A percentile compares a stretch with the other conserved stretches of the same genome.
These are phyloP conservation scores for Rauvolfia tetraphylla DNA, from an alignment of 257 asterid species.

Conservation along the genomic window DNA sequence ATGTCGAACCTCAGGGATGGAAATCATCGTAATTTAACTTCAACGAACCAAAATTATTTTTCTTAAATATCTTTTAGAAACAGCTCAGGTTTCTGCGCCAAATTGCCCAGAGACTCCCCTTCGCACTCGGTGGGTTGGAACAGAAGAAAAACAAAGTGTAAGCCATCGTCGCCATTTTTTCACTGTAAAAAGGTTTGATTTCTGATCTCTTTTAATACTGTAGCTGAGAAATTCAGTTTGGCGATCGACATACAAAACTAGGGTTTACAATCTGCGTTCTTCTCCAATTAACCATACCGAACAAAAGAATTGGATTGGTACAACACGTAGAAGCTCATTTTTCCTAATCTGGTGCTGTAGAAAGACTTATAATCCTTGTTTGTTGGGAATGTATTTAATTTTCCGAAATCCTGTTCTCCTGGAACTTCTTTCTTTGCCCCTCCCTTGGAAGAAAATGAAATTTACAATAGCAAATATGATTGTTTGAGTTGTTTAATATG, in stretches of 20 bases:
- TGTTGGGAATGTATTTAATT: not conserved
- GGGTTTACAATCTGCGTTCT: conserved; percentile 9
- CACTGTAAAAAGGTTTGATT: not conserved
- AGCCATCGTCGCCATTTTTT: not conserved
- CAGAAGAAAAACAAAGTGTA: not conserved
- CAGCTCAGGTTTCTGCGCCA: not conserved
- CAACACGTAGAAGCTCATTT: not conserved
- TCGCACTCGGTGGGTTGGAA: not conserved
- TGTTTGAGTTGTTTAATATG: not conserved
- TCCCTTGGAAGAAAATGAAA: not conserved
- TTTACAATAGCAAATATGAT: not conserved
- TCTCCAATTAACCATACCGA: not conserved
- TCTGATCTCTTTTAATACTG: not conserved
- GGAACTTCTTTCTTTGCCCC: not conserved
- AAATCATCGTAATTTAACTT: not conserved
- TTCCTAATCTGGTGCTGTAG: not conserved
- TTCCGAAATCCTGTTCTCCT: not conserved
- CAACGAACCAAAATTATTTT: not conserved
- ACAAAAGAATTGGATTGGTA: not conserved
- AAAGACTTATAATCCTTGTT: not conserved
- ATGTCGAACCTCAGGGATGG: not conserved
- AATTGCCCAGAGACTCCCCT: not conserved
- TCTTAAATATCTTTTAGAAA: not conserved
- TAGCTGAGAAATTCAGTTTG: not conserved
- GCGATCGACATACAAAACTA: not conserved